Evolutionary conservation across 306 rosid species (phyloP), one percentile per base, ranked within the genome.

Genomic region (Pyrus betulifolia): DNA sequence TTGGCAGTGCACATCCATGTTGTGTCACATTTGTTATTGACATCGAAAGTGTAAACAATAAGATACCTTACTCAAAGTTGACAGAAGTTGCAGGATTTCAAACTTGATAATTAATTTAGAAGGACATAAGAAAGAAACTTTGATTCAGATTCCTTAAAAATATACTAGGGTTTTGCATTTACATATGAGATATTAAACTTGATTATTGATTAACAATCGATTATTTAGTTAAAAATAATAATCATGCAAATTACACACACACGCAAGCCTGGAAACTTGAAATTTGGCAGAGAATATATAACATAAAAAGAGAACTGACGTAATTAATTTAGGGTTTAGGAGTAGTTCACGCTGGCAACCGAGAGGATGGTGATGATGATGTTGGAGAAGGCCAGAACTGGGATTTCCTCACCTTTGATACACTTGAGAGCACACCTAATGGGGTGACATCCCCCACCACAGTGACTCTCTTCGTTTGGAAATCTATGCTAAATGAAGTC

Each of bases 401-500:
- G 18, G 99, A 97, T 23, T 76, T 86, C 86, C 92, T 95, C 72
- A 95, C 99, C 86, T 91, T 88, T 18, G 96, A 91, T 10, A 95
- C 88, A 75, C 97, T 95, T 15, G 85, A 87, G 12, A 95, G 78
- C 54, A 87, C 97, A 19, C 79, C 89, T 45, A 86, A 79, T 35
- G 97, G 96, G 1, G 86, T 92, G 81, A 95, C 91, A 21, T 88
- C 85, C 70, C 99, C 99, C 1, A 81, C 76, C 9, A 95, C 88
- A 4, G 89, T 95, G 76, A 95, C 99, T 84, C 88, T 92, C 84
- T 95, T 90, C 71, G 86, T 85, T 72, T 80, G 87, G 68, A 83
- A 76, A 67, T 95, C 99, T 82, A 91, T 87, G 84, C 85, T 90
- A 74, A 82, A 95, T 60, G 97, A 92, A 80, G 81, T 88, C 85